Evolutionary conservation across 192 early-diverging fungal genomes (phyloP).

Genomic region (Backusella macrospora): DNA sequence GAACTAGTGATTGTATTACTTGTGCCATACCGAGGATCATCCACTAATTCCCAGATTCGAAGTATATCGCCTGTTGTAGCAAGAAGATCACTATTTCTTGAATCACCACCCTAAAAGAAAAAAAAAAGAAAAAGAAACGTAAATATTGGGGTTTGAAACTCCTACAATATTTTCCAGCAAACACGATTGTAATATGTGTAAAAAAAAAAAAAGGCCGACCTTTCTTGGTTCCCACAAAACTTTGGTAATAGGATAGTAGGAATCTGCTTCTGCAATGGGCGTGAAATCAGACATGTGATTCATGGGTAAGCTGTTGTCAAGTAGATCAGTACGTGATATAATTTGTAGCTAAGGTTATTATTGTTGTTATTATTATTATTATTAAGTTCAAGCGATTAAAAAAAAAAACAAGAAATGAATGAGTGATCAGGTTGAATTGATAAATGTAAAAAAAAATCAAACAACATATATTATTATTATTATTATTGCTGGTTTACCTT

Average conservation of each 20-base stretch:
- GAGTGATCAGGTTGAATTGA: not conserved
- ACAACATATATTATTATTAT: not conserved
- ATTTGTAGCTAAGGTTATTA: constrained; percentile 60
- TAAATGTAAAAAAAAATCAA: not conserved
- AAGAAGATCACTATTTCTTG: constrained; percentile 67
- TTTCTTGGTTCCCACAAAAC: constrained; percentile 84
- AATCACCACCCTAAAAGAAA: constrained; percentile 11
- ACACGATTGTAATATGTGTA: not conserved
- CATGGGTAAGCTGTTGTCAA: constrained; percentile 41
- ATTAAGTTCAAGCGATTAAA: not conserved
- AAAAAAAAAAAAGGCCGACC: constrained; percentile 35
- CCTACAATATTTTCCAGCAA: not conserved
- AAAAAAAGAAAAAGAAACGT: not conserved
- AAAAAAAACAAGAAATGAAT: not conserved
- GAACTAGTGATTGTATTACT: constrained; percentile 25
- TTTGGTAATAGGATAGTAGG: constrained; percentile 91
- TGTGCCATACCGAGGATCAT: constrained; percentile 46
- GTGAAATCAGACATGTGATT: constrained; percentile 64
- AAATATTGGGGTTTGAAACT: constrained; percentile 15
- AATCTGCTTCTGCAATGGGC: constrained; percentile 72
- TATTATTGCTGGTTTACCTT: constrained; percentile 42
- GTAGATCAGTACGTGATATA: constrained; percentile 58
- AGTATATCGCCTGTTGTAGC: constrained; percentile 89
- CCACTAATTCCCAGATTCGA: constrained; percentile 85
- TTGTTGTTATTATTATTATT: not conserved